Conservation (phyloP, 1,284 basidiomycete genomes). For the Abortiporus biennis region DNA sequence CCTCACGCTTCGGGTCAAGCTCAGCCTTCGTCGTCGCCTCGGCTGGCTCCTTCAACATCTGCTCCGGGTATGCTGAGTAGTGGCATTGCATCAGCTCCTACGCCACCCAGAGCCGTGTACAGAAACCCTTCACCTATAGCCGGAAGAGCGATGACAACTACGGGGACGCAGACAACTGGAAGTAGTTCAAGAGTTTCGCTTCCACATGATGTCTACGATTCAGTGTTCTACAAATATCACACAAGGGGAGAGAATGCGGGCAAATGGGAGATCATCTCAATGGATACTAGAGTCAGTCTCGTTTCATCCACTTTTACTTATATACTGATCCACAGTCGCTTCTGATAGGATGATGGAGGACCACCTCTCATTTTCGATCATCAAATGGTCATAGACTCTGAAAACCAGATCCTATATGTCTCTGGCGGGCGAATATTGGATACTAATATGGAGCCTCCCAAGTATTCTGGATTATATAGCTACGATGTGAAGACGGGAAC, state of each 20-base stretch:
- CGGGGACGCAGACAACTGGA: no score
- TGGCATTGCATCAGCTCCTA: background rate
- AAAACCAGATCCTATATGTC: slow-evolving; percentile 68
- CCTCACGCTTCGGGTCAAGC: background rate
- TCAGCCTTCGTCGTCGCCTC: background rate
- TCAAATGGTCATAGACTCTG: slow-evolving; percentile 74
- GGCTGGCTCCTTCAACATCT: background rate
- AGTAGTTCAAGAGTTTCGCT: background rate
- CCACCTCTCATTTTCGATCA: slow-evolving; percentile 78
- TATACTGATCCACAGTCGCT: background rate
- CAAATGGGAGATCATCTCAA: slow-evolving; percentile 61
- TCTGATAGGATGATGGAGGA: slow-evolving; percentile 51
- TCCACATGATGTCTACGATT: slow-evolving; percentile 23
- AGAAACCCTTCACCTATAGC: no score
- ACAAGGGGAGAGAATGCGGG: slow-evolving; percentile 52
- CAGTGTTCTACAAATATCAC: slow-evolving; percentile 70
- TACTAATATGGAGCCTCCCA: slow-evolving; percentile 46
- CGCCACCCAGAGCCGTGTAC: no score
- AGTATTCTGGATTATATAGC: slow-evolving; percentile 66
- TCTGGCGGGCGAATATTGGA: slow-evolving; percentile 75
- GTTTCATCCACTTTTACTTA: background rate
- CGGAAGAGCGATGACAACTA: no score
- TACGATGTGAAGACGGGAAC: slow-evolving; percentile 56
- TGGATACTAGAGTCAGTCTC: slow-evolving; percentile 54
- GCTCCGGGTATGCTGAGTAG: background rate